Base-by-base conservation (phyloP, 805 yeast genomes). In the Yarrowia sp. region DNA sequence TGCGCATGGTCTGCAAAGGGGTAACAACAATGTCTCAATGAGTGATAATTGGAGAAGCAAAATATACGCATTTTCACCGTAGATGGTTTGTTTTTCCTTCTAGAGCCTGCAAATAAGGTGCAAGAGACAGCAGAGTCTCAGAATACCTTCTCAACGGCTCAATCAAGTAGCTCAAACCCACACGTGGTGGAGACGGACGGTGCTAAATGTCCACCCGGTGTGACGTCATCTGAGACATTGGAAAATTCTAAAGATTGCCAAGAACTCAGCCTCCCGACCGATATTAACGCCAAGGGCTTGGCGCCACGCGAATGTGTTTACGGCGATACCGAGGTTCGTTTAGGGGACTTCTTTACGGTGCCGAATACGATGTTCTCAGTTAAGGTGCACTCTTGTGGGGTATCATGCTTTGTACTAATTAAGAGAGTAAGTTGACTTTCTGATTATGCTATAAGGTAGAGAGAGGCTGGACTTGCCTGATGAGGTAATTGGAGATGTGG, bases 171-270 rank as follows among this genome's bases (percentile, higher is more conserved):
- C 32, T 26, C 32, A 26, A 26, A 26, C 32, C 32, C 32, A 26
- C 32, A 26, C 32, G 32, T 26, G 32, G 32, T 26, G 32, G 32
- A 26, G 32, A 26, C 32, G 4, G 32, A 26, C 19, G 32, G 32
- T 26, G 32, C 32, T 26, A 26, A 26, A 26, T 26, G 7, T 26
- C 32, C 32, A 26, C 32, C 7, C 2, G 32, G 19, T 49, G 52
- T 49, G 52, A 48, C 53, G 53, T 49, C 53, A 49, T 49, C 19
- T 49, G 53, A 49, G 53, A 49, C 53, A 49, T 32, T 26, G n/a
- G 10, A 8, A 49, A 49, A 32, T 14, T 15, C 15, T 32, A 49
- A 32, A 49, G 4, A 10, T 32, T 52, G 43, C 58, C 58, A 52
- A 52, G 58, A 36, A 12, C 58, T 52, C 43, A 16, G 58, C 58